phyloP scores from a whole-genome alignment of 495 filamentous ascomycete species.

The Staphylotrichum tortipilum region DNA sequence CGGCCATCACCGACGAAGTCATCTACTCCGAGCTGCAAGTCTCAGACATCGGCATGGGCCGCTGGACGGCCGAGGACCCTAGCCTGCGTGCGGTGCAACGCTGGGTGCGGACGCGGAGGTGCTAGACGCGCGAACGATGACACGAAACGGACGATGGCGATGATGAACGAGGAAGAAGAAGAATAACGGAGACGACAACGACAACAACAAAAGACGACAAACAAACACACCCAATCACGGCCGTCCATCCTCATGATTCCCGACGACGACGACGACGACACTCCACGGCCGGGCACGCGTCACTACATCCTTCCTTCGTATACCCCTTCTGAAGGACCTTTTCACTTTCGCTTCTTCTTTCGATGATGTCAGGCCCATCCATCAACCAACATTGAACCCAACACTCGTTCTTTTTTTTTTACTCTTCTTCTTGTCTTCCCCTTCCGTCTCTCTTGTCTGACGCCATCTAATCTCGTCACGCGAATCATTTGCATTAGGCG shows the following conservation, averaged over 20 bases:
- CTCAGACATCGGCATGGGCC: conserved; percentile 56
- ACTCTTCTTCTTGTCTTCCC: neutral
- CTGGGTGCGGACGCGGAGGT: conserved; percentile 40
- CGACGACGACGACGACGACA: too few species aligned
- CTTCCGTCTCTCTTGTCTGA: neutral
- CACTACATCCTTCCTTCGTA: too few species aligned
- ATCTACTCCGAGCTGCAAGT: conserved; percentile 56
- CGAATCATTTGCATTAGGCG: neutral
- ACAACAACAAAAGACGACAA: too few species aligned
- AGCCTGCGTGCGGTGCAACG: conserved; percentile 41
- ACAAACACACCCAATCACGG: too few species aligned
- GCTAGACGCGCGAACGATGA: conserved; percentile 8
- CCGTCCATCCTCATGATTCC: too few species aligned
- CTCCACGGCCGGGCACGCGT: too few species aligned
- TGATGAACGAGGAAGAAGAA: too few species aligned
- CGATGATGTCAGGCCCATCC: too few species aligned
- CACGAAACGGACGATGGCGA: neutral
- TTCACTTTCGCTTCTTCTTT: too few species aligned
- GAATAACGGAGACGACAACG: too few species aligned
- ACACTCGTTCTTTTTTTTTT: neutral
- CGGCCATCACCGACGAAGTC: conserved; percentile 56
- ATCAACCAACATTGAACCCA: too few species aligned
- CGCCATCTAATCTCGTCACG: conserved; percentile 1
- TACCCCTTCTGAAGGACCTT: too few species aligned
- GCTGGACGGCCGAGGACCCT: conserved; percentile 71